phyloP scores from a whole-genome alignment of 2,329 filamentous ascomycete genomes.

The Colletotrichum agaves region DNA sequence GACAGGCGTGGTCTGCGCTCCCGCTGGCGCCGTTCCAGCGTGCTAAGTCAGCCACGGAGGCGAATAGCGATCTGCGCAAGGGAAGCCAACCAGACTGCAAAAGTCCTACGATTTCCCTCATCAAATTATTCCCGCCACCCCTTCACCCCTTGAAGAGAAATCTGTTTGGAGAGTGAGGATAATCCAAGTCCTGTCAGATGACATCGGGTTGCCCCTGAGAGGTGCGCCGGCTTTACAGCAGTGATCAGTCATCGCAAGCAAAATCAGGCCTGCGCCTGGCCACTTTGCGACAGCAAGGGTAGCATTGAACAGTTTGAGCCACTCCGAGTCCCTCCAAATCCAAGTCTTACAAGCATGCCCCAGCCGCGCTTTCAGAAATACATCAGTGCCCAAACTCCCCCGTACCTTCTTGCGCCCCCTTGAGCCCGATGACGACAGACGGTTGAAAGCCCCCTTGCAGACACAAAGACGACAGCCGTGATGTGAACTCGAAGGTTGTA shows the following conservation, averaged over 20 bases:
- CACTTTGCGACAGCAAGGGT: constrained; percentile 2
- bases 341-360: constrained; percentile 28
- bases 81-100: constrained; percentile 30
- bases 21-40: constrained; percentile 4
- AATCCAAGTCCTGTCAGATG: constrained; percentile 1
- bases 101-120: too few relatives aligned
- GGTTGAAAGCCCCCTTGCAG: constrained; percentile 19
- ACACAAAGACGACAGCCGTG: constrained; percentile 24
- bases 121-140: too few relatives aligned
- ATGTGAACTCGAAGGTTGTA: background rate
- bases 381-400: constrained; percentile 4
- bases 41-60: constrained; percentile 17
- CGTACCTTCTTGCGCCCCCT: constrained; percentile 10
- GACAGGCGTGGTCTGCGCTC: constrained; percentile 23
- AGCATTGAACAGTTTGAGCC: constrained; percentile 30
- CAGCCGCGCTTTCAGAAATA: constrained; percentile 6
- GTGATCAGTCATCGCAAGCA: background rate
- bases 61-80: constrained; percentile 33
- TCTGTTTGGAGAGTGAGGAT: constrained; percentile 11
- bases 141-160: constrained; percentile 16
- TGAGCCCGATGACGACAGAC: constrained; percentile 26
- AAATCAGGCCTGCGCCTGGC: background rate
- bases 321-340: constrained; percentile 13
- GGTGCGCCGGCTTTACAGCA: background rate
- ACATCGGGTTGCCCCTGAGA: constrained; percentile 21